phyloP scores from a whole-genome alignment of 2,329 filamentous ascomycete genomes.

The Fusarium pininemorale region DNA sequence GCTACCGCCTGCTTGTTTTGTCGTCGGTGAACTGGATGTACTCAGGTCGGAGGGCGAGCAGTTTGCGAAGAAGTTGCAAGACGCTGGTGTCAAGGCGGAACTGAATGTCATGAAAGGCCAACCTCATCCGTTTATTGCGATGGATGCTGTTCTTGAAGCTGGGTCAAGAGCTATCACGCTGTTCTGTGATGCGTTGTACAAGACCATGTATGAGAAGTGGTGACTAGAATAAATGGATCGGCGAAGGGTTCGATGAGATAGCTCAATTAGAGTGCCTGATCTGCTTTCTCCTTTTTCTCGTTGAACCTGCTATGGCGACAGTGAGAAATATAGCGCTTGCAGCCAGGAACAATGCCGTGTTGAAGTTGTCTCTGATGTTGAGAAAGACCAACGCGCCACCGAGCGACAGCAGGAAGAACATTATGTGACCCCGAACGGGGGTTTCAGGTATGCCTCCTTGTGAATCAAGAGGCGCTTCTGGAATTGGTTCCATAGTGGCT shows the following conservation, averaged over 20 bases:
- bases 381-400: not conserved
- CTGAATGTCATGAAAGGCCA: constrained; percentile 9
- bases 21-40: constrained; percentile 7
- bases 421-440: rapidly evolving
- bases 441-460: too few relatives aligned
- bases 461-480: too few relatives aligned
- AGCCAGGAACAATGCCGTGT: not conserved
- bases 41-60: not conserved
- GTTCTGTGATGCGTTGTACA: constrained; percentile 6
- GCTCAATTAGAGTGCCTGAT: too few relatives aligned
- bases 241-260: too few relatives aligned
- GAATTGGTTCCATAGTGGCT: not conserved
- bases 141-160: constrained; percentile 12
- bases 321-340: not conserved
- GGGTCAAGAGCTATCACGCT: not conserved
- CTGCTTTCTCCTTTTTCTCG: too few relatives aligned
- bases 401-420: not conserved
- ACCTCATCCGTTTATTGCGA: constrained; percentile 16
- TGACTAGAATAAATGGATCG: rapidly evolving
- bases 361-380: not conserved
- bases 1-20: constrained; percentile 10
- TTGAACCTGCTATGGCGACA: rapidly evolving
- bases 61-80: not conserved
- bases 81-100: not conserved
- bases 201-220: constrained; percentile 1